Conservation (phyloP, 495 filamentous ascomycete species). For the Daldinia concentrica region DNA sequence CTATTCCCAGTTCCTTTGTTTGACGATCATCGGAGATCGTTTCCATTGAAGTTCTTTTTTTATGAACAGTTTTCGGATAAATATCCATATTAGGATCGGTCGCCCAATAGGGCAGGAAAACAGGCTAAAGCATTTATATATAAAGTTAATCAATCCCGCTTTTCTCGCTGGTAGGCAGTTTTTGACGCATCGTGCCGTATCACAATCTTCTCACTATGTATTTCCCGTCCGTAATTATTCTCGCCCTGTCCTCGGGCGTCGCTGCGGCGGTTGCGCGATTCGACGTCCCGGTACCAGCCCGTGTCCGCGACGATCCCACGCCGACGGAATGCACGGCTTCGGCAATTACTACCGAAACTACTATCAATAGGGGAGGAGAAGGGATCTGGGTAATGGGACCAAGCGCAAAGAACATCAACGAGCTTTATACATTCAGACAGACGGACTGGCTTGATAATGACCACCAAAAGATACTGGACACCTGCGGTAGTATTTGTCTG, state of each 20-base stretch:
- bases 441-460: slow-evolving; percentile 40
- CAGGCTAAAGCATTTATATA: slow-evolving; percentile 21
- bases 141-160: slow-evolving; percentile 18
- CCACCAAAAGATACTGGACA: slow-evolving; percentile 31
- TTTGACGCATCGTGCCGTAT: not conserved
- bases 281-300: slow-evolving; percentile 33
- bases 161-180: not conserved
- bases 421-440: slow-evolving; percentile 31
- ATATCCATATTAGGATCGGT: slow-evolving; percentile 28
- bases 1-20: slow-evolving; percentile 14
- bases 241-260: slow-evolving; percentile 21
- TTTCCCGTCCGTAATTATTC: slow-evolving; percentile 13
- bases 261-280: slow-evolving; percentile 25
- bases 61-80: slow-evolving; percentile 26
- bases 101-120: slow-evolving; percentile 21
- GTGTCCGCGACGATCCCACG: slow-evolving; percentile 25
- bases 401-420: slow-evolving; percentile 25
- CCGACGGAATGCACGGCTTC: slow-evolving; percentile 35
- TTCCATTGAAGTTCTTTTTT: slow-evolving; percentile 18
- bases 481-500: slow-evolving; percentile 32
- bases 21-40: slow-evolving; percentile 20
- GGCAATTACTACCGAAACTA: slow-evolving; percentile 31
- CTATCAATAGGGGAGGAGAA: slow-evolving; percentile 37
- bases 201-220: slow-evolving; percentile 14
- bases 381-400: slow-evolving; percentile 37